Conservation (phyloP, 2,329 filamentous ascomycete genomes). For the Kalaharituber pfeilii region DNA sequence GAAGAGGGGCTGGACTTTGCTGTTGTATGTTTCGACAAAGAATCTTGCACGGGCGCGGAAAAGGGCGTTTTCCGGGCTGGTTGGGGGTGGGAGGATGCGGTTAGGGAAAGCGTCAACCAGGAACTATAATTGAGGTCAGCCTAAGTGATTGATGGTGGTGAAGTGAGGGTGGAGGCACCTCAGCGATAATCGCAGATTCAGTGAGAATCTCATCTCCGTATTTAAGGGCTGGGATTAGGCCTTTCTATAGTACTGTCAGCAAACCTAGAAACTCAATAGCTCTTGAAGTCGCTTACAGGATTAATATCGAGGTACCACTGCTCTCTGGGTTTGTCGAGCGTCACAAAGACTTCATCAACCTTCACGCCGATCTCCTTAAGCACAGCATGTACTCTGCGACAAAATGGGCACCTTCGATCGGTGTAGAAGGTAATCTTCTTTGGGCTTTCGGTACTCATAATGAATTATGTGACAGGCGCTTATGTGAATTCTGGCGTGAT, state of each 20-base stretch:
- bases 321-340: conserved; percentile 49
- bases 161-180: conserved; percentile 24
- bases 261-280: neutral
- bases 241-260: conserved; percentile 37
- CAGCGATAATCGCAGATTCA: conserved; percentile 55
- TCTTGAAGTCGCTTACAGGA: conserved; percentile 32
- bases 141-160: neutral
- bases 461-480: too few species aligned
- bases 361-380: conserved; percentile 47
- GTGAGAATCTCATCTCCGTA: conserved; percentile 51
- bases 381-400: conserved; percentile 58
- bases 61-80: conserved; percentile 39
- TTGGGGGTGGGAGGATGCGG: conserved; percentile 42
- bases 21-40: conserved; percentile 53
- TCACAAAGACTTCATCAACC: conserved; percentile 55
- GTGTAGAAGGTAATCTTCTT: conserved; percentile 41
- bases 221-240: conserved; percentile 53
- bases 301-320: conserved; percentile 61
- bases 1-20: conserved; percentile 37
- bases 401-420: conserved; percentile 52
- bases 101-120: conserved; percentile 51
- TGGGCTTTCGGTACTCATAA: too few species aligned
- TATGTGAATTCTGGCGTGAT: too few species aligned
- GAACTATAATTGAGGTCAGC: too few species aligned
- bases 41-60: conserved; percentile 49